These are phyloP conservation scores for Solanum sparsipilum DNA, from an alignment of 257 asterid genomes.

Conservation along the genomic window DNA sequence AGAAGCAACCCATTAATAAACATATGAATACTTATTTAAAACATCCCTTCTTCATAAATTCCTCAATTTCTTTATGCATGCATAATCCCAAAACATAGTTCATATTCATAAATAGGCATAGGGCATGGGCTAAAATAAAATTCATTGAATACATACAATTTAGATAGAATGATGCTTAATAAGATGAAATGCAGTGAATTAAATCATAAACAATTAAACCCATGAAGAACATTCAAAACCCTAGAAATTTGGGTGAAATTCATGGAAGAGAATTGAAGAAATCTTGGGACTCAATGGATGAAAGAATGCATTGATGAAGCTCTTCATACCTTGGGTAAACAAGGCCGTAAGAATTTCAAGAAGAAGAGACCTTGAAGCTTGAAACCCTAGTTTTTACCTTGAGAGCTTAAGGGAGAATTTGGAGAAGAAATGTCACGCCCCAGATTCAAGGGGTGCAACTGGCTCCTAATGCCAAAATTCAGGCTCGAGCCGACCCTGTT, in stretches of 20 bases:
- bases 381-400: neutral
- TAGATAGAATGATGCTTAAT: neutral
- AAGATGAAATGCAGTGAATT: neutral
- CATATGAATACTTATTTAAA: neutral
- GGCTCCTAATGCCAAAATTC: too few relatives aligned
- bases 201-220: neutral
- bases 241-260: neutral
- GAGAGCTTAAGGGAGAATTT: too few relatives aligned
- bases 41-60: neutral
- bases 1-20: neutral
- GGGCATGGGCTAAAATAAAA: neutral
- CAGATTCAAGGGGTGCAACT: too few relatives aligned
- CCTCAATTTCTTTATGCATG: neutral
- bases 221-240: neutral
- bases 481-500: too few relatives aligned
- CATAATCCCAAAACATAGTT: neutral
- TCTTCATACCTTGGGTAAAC: neutral
- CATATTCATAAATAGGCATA: neutral
- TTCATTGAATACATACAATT: neutral
- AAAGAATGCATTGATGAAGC: neutral
- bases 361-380: too few relatives aligned
- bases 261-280: neutral
- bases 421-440: too few relatives aligned
- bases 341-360: too few relatives aligned
- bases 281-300: neutral